These are phyloP conservation scores for Annulohypoxylon moriforme DNA, from an alignment of 495 filamentous ascomycete species.

Conservation along the genomic window DNA sequence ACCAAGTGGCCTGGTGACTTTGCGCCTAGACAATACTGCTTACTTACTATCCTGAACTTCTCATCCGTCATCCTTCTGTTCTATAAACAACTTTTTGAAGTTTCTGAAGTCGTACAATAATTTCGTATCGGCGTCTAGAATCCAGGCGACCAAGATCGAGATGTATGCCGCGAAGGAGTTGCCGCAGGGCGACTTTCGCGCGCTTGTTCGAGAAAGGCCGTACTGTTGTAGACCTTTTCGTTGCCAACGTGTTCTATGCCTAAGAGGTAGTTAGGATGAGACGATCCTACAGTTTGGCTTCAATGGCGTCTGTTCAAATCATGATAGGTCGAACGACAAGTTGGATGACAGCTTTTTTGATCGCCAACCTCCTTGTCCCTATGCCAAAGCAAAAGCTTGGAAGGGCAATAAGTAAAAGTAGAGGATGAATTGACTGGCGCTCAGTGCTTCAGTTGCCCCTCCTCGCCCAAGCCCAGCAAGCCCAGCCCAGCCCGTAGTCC, in stretches of 20 bases:
- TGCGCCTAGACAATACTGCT: conserved; percentile 13
- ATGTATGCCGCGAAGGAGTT: conserved; percentile 20
- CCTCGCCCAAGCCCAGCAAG: conserved; percentile 20
- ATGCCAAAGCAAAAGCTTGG: conserved; percentile 1
- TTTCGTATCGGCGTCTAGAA: conserved; percentile 17
- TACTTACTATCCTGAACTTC: conserved; percentile 20
- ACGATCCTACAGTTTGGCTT: conserved; percentile 12
- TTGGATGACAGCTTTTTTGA: conserved; percentile 22
- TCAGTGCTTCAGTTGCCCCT: too few species aligned
- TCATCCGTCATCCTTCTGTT: conserved; percentile 37
- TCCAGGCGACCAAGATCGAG: conserved; percentile 1
- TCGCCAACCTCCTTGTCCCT: conserved; percentile 23
- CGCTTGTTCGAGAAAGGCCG: conserved; percentile 24
- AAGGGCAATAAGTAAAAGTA: not conserved
- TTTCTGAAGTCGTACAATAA: conserved; percentile 13
- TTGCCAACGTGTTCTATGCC: conserved; percentile 1
- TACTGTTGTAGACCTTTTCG: conserved; percentile 17
- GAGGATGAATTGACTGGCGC: conserved; percentile 14
- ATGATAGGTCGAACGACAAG: conserved; percentile 31
- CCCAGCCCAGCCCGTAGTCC: conserved; percentile 21
- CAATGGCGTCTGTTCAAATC: conserved; percentile 19
- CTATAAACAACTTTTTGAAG: conserved; percentile 34
- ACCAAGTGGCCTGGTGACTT: conserved; percentile 12
- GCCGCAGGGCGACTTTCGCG: conserved; percentile 4
- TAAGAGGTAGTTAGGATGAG: conserved; percentile 22